phyloP scores from a whole-genome alignment of 1,139 yeast genomes.

The Blastobotrys elegans region DNA sequence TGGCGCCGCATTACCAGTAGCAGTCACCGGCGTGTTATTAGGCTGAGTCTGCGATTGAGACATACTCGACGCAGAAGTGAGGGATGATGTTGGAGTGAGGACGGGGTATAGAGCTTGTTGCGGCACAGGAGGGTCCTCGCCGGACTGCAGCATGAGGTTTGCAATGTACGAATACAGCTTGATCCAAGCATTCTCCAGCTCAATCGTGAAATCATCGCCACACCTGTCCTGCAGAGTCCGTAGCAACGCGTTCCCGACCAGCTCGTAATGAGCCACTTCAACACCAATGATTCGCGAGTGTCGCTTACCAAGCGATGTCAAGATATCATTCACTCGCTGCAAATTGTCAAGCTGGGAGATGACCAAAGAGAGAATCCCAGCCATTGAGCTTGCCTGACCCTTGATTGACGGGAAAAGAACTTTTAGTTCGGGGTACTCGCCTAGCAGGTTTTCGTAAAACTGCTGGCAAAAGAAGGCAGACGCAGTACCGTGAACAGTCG shows the following conservation, averaged over 20 bases:
- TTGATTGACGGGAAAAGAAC: conserved; percentile 57
- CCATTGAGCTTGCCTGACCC: conserved; percentile 73
- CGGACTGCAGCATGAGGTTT: conserved; percentile 58
- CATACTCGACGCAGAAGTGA: conserved; percentile 13
- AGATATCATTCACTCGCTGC: conserved; percentile 51
- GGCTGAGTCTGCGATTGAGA: conserved; percentile 6
- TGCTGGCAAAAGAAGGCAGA: conserved; percentile 42
- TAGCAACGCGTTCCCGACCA: conserved; percentile 75
- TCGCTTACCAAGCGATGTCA: conserved; percentile 63
- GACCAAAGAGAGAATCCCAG: conserved; percentile 69
- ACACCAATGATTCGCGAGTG: conserved; percentile 74
- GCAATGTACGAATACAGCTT: conserved; percentile 52
- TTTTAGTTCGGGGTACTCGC: conserved; percentile 51
- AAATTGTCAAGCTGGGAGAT: conserved; percentile 44
- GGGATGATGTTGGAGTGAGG: conserved; percentile 18
- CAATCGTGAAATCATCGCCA: conserved; percentile 44
- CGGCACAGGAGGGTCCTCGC: conserved; percentile 51
- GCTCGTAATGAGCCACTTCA: conserved; percentile 65
- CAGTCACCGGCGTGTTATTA: background rate
- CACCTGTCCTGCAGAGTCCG: conserved; percentile 70
- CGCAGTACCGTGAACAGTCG: conserved; percentile 28
- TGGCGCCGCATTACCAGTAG: background rate
- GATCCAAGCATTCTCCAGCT: conserved; percentile 64
- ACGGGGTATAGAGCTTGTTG: conserved; percentile 23
- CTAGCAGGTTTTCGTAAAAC: conserved; percentile 54